These are phyloP conservation scores for Hordeum marinum DNA, from an alignment of 176 grass and related monocot species.

Conservation along the genomic window DNA sequence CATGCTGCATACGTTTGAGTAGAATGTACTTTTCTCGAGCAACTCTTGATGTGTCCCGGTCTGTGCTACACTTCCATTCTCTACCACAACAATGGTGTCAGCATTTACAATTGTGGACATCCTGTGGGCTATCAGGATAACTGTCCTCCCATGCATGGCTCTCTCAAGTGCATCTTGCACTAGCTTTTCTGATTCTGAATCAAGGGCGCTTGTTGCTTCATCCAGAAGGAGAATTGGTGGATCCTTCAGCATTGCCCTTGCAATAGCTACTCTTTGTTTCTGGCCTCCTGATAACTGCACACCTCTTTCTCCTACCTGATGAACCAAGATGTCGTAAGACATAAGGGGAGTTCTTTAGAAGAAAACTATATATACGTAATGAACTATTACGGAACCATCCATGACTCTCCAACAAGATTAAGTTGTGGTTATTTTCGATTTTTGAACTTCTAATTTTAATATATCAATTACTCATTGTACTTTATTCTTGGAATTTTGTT, in stretches of 20 bases:
- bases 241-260: slow-evolving; percentile 50
- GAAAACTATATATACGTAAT: not conserved
- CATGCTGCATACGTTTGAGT: slow-evolving; percentile 34
- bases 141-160: slow-evolving; percentile 41
- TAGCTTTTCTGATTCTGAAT: slow-evolving; percentile 52
- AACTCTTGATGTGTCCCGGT: slow-evolving; percentile 42
- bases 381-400: not conserved
- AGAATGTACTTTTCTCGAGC: slow-evolving; percentile 37
- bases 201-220: slow-evolving; percentile 55
- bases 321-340: not conserved
- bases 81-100: slow-evolving; percentile 51
- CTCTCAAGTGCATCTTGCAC: slow-evolving; percentile 41
- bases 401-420: not conserved
- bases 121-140: slow-evolving; percentile 51
- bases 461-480: not conserved
- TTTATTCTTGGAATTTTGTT: not conserved
- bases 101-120: slow-evolving; percentile 43
- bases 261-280: slow-evolving; percentile 50
- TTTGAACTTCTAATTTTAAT: not conserved
- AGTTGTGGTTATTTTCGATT: not conserved
- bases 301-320: slow-evolving; percentile 46
- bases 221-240: slow-evolving; percentile 53
- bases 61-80: slow-evolving; percentile 41
- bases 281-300: slow-evolving; percentile 54
- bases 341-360: not conserved